phyloP scores from a whole-genome alignment of 169 alveolate species.

The Plasmodium gaboni region DNA sequence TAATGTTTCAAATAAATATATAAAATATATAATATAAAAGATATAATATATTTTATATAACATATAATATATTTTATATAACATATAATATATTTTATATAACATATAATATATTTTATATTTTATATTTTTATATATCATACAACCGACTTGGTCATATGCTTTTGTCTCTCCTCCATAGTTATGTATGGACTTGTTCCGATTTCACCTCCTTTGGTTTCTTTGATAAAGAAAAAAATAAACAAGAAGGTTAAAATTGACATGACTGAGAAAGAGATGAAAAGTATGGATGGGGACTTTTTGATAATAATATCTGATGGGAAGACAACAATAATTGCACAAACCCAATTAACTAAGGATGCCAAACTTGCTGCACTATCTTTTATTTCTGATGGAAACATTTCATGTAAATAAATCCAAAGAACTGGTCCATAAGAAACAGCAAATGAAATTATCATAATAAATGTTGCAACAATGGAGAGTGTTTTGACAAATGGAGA shows the following conservation, averaged over 20 bases:
- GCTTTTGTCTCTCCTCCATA: conserved; percentile 40
- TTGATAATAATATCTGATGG: conserved; percentile 85
- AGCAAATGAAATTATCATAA: conserved; percentile 88
- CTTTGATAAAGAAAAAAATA: conserved; percentile 84
- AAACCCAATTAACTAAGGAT: conserved; percentile 86
- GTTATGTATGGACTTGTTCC: conserved; percentile 78
- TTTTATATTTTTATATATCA: no score
- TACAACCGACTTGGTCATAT: conserved; percentile 23
- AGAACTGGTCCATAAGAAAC: conserved; percentile 90
- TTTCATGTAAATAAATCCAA: conserved; percentile 90
- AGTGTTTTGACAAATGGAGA: conserved; percentile 47
- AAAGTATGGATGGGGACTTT: conserved; percentile 77
- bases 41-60: no score
- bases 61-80: no score
- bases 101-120: no score
- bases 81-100: no score
- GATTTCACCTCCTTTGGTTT: conserved; percentile 87
- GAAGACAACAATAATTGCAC: conserved; percentile 84
- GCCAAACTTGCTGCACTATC: conserved; percentile 88
- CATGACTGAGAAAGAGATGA: conserved; percentile 81
- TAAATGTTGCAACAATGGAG: conserved; percentile 79
- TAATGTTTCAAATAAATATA: no score
- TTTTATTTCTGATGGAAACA: conserved; percentile 88
- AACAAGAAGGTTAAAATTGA: conserved; percentile 78
- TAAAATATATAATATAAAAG: no score